phyloP scores from a whole-genome alignment of 225 moss, liverwort and hornwort species.

The Physcomitrellopsis africana region DNA sequence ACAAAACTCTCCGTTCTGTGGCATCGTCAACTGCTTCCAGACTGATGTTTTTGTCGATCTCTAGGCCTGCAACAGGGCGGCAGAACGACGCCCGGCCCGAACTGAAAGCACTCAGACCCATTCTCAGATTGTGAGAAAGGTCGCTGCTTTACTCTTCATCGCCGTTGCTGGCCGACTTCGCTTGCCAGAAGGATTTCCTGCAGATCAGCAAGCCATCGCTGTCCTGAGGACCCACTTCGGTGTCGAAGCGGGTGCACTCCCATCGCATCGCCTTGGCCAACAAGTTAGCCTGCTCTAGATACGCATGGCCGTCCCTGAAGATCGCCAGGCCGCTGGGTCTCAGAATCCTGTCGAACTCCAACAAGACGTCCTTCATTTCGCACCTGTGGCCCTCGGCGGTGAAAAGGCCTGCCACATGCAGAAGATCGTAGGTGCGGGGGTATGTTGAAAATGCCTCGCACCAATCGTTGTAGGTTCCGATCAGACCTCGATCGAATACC shows the following conservation, averaged over 20 bases:
- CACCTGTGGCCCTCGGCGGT: constrained; percentile 55
- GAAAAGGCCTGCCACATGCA: constrained; percentile 41
- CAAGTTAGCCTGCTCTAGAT: constrained; percentile 56
- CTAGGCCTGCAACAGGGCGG: no score
- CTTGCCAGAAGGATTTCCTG: constrained; percentile 67
- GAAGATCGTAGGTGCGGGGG: constrained; percentile 49
- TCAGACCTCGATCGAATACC: constrained; percentile 74
- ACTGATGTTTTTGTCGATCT: background rate
- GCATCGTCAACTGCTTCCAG: background rate
- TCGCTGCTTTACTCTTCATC: constrained; percentile 17
- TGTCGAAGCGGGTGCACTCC: constrained; percentile 66
- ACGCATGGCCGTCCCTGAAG: constrained; percentile 62
- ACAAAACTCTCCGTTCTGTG: background rate
- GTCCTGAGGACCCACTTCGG: constrained; percentile 62
- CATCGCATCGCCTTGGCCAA: constrained; percentile 71
- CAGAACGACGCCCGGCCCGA: background rate
- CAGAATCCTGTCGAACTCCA: constrained; percentile 83
- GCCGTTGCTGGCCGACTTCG: constrained; percentile 20
- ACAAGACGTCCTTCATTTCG: constrained; percentile 72
- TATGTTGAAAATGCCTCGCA: constrained; percentile 56
- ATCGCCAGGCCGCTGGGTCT: constrained; percentile 64
- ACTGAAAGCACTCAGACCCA: background rate
- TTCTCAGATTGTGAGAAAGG: background rate
- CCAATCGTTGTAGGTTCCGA: constrained; percentile 84
- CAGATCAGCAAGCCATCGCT: constrained; percentile 65